A percentile compares a stretch with the other conserved stretches of the same genome.
Conservation (phyloP, 257 asterid genomes). For the Nicotiana otophora region DNA sequence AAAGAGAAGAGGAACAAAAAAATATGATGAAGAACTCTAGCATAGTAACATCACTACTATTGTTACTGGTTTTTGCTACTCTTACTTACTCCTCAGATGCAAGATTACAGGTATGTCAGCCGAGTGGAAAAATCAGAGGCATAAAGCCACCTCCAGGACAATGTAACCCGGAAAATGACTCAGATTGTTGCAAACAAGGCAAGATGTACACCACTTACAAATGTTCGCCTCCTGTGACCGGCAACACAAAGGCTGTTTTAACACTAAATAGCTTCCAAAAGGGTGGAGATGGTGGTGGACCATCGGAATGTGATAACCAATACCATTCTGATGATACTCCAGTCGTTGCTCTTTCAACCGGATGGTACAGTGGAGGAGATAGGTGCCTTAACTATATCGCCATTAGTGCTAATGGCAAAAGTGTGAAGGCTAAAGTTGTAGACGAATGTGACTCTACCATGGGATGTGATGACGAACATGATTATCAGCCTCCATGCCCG, state of each 20-base stretch:
- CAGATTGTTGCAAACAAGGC: slow-evolving; percentile 32
- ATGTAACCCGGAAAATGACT: slow-evolving; percentile 34
- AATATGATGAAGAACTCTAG: neutral
- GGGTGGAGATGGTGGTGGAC: slow-evolving; percentile 44
- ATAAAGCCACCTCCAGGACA: slow-evolving; percentile 36
- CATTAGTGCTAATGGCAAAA: slow-evolving; percentile 27
- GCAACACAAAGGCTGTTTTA: slow-evolving; percentile 26
- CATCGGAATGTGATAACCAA: slow-evolving; percentile 33
- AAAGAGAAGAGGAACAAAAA: neutral
- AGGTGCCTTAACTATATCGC: slow-evolving; percentile 12
- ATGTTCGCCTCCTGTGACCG: slow-evolving; percentile 28
- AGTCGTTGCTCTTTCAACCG: slow-evolving; percentile 37
- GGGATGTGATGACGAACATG: slow-evolving; percentile 42
- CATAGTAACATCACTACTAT: neutral
- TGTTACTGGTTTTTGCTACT: slow-evolving; percentile 9
- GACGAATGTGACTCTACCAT: slow-evolving; percentile 44
- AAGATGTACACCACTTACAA: slow-evolving; percentile 31
- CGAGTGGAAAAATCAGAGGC: slow-evolving; percentile 33
- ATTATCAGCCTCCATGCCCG: slow-evolving; percentile 42
- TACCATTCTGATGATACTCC: slow-evolving; percentile 33
- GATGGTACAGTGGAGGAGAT: slow-evolving; percentile 30
- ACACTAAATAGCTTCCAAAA: slow-evolving; percentile 36
- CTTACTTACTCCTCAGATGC: neutral
- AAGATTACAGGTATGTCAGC: slow-evolving; percentile 25
- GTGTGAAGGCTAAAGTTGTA: slow-evolving; percentile 34